phyloP scores from a whole-genome alignment of 1,139 yeast species.

The Candida pseudoviswanathii region DNA sequence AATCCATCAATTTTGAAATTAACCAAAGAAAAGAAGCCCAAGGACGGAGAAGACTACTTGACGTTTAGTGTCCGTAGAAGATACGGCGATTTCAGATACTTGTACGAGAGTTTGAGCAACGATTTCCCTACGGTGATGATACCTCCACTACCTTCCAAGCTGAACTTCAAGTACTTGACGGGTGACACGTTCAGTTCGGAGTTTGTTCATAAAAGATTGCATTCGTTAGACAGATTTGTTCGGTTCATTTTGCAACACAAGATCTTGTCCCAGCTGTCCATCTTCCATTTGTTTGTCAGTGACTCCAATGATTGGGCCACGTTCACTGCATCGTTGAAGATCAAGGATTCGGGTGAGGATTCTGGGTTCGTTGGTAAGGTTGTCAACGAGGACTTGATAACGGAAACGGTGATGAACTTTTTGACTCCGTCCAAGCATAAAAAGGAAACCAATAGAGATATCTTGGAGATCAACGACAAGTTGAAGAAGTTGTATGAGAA shows the following conservation, averaged over 20 bases:
- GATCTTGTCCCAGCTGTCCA: constrained; percentile 64
- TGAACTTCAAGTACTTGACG: constrained; percentile 85
- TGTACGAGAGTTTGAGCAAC: constrained; percentile 67
- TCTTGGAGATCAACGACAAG: constrained; percentile 79
- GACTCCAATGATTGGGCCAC: constrained; percentile 86
- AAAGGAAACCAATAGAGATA: constrained; percentile 73
- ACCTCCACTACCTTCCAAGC: constrained; percentile 94
- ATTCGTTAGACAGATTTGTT: constrained; percentile 77
- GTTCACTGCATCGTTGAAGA: constrained; percentile 64
- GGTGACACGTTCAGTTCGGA: constrained; percentile 89
- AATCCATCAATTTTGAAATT: constrained; percentile 46
- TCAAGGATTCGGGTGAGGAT: constrained; percentile 26
- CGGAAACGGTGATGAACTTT: constrained; percentile 91
- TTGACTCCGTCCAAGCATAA: constrained; percentile 73
- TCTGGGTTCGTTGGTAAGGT: constrained; percentile 40
- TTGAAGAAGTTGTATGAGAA: constrained; percentile 85
- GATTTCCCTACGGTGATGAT: constrained; percentile 85
- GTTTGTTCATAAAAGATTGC: constrained; percentile 83
- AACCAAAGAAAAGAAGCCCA: constrained; percentile 19
- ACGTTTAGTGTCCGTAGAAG: constrained; percentile 68
- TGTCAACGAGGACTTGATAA: constrained; percentile 62
- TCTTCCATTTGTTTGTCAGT: constrained; percentile 70
- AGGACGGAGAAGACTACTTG: constrained; percentile 24
- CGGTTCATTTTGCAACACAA: constrained; percentile 77
- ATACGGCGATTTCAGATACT: constrained; percentile 78